Percentiles rank a stretch among this genome's conserved stretches.
These are phyloP conservation scores for Aechmea fasciata DNA, from an alignment of 176 grass and related monocot genomes.

Conservation along the genomic window DNA sequence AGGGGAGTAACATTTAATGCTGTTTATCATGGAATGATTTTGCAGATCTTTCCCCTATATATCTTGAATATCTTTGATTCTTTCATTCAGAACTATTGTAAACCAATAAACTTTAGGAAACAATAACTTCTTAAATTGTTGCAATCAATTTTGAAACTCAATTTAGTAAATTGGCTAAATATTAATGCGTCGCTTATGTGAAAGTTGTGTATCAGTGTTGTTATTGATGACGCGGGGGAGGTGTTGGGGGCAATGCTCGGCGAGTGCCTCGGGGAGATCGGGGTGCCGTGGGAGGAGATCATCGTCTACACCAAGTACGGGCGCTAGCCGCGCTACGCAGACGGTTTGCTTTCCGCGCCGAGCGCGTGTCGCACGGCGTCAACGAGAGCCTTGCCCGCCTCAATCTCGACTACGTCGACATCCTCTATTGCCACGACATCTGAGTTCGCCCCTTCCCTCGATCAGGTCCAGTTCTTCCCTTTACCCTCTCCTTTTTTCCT, in stretches of 20 bases:
- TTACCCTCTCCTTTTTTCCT: not conserved
- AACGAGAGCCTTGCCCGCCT: constrained; percentile 74
- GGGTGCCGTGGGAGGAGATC: constrained; percentile 36
- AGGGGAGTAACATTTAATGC: too few relatives aligned
- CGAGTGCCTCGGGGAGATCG: constrained; percentile 54
- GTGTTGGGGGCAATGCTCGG: constrained; percentile 73
- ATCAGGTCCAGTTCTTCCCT: constrained; percentile 30
- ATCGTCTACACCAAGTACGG: constrained; percentile 79
- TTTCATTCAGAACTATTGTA: too few relatives aligned
- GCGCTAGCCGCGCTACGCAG: constrained; percentile 64
- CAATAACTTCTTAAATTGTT: too few relatives aligned
- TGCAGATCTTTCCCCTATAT: too few relatives aligned
- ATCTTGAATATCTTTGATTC: too few relatives aligned
- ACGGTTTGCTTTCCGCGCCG: constrained; percentile 76
- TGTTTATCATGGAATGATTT: too few relatives aligned
- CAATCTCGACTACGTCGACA: constrained; percentile 70
- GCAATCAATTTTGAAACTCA: too few relatives aligned
- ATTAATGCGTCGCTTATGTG: too few relatives aligned
- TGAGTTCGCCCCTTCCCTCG: constrained; percentile 58
- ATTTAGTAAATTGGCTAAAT: too few relatives aligned
- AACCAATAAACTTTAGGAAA: too few relatives aligned
- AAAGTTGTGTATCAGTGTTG: too few relatives aligned
- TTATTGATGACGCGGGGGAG: too few relatives aligned
- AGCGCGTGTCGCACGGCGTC: constrained; percentile 43
- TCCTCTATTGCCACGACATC: constrained; percentile 84